These are phyloP conservation scores for Rauvolfia tetraphylla DNA, from an alignment of 257 asterid species.

Conservation along the genomic window DNA sequence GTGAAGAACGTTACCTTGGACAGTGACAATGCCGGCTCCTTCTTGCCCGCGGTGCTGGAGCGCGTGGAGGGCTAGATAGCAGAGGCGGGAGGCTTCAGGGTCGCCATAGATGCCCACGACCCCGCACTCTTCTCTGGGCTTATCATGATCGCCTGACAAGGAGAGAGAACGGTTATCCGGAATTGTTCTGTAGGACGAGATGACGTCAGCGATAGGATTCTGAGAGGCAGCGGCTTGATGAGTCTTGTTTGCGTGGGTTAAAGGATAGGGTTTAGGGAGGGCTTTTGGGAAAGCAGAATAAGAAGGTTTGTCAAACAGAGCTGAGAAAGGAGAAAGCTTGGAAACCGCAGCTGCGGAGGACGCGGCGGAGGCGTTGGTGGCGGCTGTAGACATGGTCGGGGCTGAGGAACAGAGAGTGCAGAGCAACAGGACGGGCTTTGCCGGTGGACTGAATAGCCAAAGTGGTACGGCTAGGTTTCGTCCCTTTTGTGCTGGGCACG, in stretches of 20 bases:
- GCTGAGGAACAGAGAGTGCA: neutral
- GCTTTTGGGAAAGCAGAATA: constrained; percentile 23
- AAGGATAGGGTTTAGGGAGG: constrained; percentile 28
- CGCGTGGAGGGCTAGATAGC: constrained; percentile 80
- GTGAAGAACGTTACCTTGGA: constrained; percentile 57
- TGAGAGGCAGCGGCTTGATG: constrained; percentile 26
- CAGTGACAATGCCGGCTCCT: constrained; percentile 89
- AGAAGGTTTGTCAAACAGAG: constrained; percentile 18
- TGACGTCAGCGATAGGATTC: constrained; percentile 47
- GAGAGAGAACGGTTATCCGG: neutral
- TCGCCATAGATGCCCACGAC: constrained; percentile 92
- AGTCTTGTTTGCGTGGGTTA: constrained; percentile 25
- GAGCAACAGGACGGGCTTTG: neutral
- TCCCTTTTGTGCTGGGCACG: constrained; percentile 7
- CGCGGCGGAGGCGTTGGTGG: constrained; percentile 22
- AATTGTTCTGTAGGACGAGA: constrained; percentile 17
- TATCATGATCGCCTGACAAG: constrained; percentile 20
- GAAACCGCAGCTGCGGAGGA: neutral
- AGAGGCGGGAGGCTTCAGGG: constrained; percentile 82
- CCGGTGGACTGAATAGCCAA: constrained; percentile 43
- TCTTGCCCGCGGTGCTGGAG: constrained; percentile 97
- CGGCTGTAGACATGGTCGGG: constrained; percentile 32
- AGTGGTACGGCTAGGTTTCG: constrained; percentile 35
- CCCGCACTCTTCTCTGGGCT: constrained; percentile 91
- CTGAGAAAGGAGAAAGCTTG: constrained; percentile 18